Conservation (phyloP, 257 asterid species). For the Nicotiana tabacum region DNA sequence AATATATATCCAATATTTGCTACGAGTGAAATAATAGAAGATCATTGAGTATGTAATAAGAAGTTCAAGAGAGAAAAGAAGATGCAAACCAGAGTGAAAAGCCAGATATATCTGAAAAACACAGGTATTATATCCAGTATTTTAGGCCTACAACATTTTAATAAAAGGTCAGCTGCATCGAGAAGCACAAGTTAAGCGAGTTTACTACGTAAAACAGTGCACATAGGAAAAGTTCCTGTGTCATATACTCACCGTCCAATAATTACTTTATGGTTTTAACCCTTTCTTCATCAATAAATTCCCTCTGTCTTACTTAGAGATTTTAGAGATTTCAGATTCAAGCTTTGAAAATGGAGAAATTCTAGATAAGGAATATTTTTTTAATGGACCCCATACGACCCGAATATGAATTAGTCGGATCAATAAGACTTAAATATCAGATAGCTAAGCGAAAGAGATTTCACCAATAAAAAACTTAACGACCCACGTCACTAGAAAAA, state of each 20-base stretch:
- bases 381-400: too few relatives aligned
- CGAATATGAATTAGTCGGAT: too few relatives aligned
- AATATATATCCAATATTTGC: neutral
- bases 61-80: neutral
- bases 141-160: neutral
- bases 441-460: too few relatives aligned
- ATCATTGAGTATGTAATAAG: neutral
- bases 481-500: too few relatives aligned
- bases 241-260: neutral
- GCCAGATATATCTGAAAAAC: neutral
- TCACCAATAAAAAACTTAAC: too few relatives aligned
- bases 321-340: neutral
- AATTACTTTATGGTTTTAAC: neutral
- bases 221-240: neutral
- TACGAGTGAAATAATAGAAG: neutral
- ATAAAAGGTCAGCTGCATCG: neutral
- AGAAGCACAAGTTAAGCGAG: neutral
- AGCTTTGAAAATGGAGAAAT: too few relatives aligned
- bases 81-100: neutral
- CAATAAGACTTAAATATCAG: too few relatives aligned
- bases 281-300: neutral
- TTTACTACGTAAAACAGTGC: neutral
- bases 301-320: too few relatives aligned
- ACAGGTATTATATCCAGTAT: neutral
- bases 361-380: too few relatives aligned